phyloP scores from a whole-genome alignment of 257 asterid genomes.

The Thymus mandschuricus region DNA sequence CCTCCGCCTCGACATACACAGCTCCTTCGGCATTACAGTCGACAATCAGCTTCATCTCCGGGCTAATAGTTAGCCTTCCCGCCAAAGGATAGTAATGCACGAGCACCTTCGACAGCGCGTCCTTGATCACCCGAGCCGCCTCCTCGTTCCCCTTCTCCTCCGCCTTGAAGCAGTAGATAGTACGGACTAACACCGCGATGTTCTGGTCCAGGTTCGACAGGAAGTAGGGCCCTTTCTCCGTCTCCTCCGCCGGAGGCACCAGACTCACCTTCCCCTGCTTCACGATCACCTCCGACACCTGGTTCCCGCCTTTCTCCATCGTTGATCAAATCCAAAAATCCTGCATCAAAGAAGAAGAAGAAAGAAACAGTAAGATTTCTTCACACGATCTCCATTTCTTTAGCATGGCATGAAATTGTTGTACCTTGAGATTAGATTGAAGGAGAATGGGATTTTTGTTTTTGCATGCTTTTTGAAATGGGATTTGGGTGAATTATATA shows the following conservation, averaged over 20 bases:
- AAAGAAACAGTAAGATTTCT: neutral
- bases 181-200: conserved; percentile 77
- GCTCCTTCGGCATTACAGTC: conserved; percentile 87
- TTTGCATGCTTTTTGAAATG: conserved; percentile 14
- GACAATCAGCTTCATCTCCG: conserved; percentile 74
- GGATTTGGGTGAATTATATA: conserved; percentile 40
- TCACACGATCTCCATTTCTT: too few species aligned
- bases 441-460: conserved; percentile 21
- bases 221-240: conserved; percentile 58
- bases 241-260: conserved; percentile 68
- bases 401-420: too few species aligned
- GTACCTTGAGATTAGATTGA: neutral
- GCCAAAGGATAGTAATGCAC: conserved; percentile 78
- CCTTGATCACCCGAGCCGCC: conserved; percentile 55
- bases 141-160: conserved; percentile 57
- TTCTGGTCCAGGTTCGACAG: conserved; percentile 87
- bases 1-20: conserved; percentile 85
- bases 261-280: conserved; percentile 59
- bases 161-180: conserved; percentile 77
- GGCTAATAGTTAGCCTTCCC: conserved; percentile 66
- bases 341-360: neutral
- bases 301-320: conserved; percentile 53
- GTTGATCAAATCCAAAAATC: conserved; percentile 26
- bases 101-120: conserved; percentile 69
- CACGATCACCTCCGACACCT: conserved; percentile 45